phyloP scores from a whole-genome alignment of 805 yeast species.

The Zygosaccharomyces gambellarensis region DNA sequence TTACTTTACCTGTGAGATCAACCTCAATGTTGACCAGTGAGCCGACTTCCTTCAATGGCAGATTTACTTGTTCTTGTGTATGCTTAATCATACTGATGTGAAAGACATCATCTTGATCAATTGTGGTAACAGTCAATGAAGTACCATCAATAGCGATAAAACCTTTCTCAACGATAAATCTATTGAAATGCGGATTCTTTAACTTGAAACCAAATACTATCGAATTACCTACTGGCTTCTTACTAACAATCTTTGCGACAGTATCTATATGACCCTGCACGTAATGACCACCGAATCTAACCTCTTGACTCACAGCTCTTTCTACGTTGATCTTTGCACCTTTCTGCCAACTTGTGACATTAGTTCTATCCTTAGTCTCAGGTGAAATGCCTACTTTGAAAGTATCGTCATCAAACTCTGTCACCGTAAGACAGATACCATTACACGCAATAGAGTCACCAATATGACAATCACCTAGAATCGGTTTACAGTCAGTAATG shows the following conservation, averaged over 20 bases:
- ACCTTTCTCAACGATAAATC: conserved; percentile 91
- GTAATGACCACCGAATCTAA: conserved; percentile 92
- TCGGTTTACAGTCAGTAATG: conserved; percentile 54
- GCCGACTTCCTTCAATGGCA: conserved; percentile 61
- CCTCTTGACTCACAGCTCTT: conserved; percentile 74
- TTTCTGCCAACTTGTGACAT: conserved; percentile 53
- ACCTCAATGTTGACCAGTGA: conserved; percentile 85
- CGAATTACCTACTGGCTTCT: conserved; percentile 66
- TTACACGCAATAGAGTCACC: conserved; percentile 93
- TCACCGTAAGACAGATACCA: conserved; percentile 89
- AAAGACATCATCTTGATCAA: conserved; percentile 59
- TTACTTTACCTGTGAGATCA: conserved; percentile 86
- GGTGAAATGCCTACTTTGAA: conserved; percentile 93
- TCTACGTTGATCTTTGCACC: conserved; percentile 79
- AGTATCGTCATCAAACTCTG: conserved; percentile 54
- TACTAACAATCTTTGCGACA: conserved; percentile 57
- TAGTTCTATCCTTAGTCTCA: conserved; percentile 81
- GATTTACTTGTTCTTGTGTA: conserved; percentile 75
- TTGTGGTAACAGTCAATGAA: conserved; percentile 80
- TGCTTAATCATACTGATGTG: conserved; percentile 88
- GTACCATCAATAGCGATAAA: conserved; percentile 92
- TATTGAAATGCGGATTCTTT: conserved; percentile 52
- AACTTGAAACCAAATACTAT: conserved; percentile 68
- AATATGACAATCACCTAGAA: conserved; percentile 75
- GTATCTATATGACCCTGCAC: conserved; percentile 99